A percentile compares a stretch with the other conserved stretches of the same genome.
Evolutionary conservation across 192 early-diverging fungal species (phyloP).

Genomic region (Radiomyces spectabilis): DNA sequence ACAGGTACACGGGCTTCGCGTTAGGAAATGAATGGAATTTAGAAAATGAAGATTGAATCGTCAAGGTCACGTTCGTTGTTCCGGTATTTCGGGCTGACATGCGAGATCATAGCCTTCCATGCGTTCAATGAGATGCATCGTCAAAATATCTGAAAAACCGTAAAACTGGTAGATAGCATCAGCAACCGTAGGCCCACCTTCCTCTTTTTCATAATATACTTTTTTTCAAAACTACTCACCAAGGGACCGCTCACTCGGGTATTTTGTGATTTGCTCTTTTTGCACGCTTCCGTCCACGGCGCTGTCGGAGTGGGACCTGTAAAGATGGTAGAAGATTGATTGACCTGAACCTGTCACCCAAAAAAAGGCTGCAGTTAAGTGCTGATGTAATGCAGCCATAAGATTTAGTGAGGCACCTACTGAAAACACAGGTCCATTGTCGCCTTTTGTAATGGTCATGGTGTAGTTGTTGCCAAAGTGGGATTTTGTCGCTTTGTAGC

Average conservation of each 20-base stretch:
- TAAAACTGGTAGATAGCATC: conserved; percentile 26
- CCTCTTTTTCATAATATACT: background rate
- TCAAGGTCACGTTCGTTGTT: no score
- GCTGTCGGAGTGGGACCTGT: conserved; percentile 40
- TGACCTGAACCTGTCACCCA: conserved; percentile 26
- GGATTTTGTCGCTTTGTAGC: conserved; percentile 38
- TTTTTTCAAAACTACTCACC: conserved; percentile 8
- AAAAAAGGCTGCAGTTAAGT: background rate
- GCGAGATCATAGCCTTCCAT: conserved; percentile 32
- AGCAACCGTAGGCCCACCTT: background rate
- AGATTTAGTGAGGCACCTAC: conserved; percentile 3
- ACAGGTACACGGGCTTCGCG: no score
- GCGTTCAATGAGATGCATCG: conserved; percentile 37
- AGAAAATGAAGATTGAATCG: no score
- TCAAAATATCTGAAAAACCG: conserved; percentile 50
- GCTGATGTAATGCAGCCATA: background rate
- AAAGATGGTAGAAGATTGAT: conserved; percentile 23
- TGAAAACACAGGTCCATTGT: conserved; percentile 35
- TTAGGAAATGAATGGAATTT: no score
- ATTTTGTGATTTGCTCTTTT: conserved; percentile 34
- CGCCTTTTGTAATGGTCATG: conserved; percentile 34
- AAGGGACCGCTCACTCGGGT: conserved; percentile 49
- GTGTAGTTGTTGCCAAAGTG: conserved; percentile 40
- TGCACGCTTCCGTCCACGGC: conserved; percentile 46
- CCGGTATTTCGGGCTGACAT: conserved; percentile 22